Evolutionary conservation across 805 yeast genomes (phyloP), one percentile per base, ranked within the genome.

Genomic region (Kazachstania kunashirensis): DNA sequence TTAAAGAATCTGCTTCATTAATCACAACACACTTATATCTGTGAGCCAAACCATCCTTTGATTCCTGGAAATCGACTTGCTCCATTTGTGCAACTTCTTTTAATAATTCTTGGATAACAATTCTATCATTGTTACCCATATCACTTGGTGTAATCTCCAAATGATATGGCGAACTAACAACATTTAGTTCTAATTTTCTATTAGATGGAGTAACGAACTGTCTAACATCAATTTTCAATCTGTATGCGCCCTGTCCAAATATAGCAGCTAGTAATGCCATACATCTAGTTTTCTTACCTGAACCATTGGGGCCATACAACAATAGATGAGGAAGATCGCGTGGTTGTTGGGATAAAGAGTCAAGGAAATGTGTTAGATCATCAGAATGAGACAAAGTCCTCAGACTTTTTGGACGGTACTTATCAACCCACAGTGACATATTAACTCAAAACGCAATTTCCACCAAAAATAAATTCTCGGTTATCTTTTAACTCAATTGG

Each of bases 361-460:
- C 59, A 24, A 92, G 64, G 40, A 80, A 72, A 25, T 65, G 57
- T 0, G 95, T 75, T 20, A 88, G 71, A 4, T 68, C 70, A 0
- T 59, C 60, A 52, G 86, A 94, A 55, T 71, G 88, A 36, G 78
- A 75, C 31, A 92, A 66, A 18, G 67, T 68, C 2, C 68, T 72
- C 34, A 92, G 66, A 1, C 67, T 63, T 42, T 66, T 73, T 6
- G 98, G 98, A 46, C 96, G 73, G 59, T 86, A 78, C 47, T 86
- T 85, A 59, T 92, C 97, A 6, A 94, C 95, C 98, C 98, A 92
- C 57, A 92, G 71, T 6, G 96, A 81, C 96, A 88, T 88, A 5
- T 29, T 23, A n/a, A n/a, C n/a, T n/a, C n/a, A n/a, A n/a, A n/a
- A n/a, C n/a, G n/a, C n/a, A n/a, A n/a, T n/a, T n/a, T n/a, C n/a